Evolutionary conservation across 805 yeast species (phyloP).

Genomic region (Kuraishia piskuri): DNA sequence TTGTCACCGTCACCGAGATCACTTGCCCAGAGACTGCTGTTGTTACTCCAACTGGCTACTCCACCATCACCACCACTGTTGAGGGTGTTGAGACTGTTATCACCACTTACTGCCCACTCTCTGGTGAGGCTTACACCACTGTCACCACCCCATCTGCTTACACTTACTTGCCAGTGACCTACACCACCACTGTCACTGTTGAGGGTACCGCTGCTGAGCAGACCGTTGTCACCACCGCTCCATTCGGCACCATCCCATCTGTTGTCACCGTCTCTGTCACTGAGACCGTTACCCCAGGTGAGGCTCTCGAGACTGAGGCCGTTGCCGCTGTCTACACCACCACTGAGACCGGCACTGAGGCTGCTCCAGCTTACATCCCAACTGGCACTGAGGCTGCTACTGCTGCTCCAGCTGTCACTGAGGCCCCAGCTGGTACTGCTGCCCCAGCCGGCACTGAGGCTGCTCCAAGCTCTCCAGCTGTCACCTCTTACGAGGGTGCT

Average conservation of each 20-base stretch:
- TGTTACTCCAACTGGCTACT: constrained; percentile 5
- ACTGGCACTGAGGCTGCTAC: constrained; percentile 16
- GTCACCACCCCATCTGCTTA: constrained; percentile 17
- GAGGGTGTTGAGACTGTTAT: constrained; percentile 10
- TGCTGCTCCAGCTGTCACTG: constrained; percentile 5
- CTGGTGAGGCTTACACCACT: constrained; percentile 17
- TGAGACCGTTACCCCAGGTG: constrained; percentile 1
- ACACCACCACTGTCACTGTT: constrained; percentile 7
- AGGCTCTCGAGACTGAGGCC: background rate
- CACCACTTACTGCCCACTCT: constrained; percentile 19
- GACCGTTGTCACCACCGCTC: constrained; percentile 2
- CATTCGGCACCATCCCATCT: constrained; percentile 4
- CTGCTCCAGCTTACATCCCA: constrained; percentile 12
- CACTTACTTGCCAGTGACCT: constrained; percentile 26
- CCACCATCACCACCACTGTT: constrained; percentile 13
- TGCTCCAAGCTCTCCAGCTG: constrained; percentile 7
- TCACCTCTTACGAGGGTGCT: constrained; percentile 12
- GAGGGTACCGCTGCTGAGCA: background rate
- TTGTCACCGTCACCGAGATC: background rate
- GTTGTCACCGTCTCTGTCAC: background rate
- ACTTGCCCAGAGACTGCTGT: constrained; percentile 1
- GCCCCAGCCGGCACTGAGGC: constrained; percentile 11
- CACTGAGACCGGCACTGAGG: constrained; percentile 23
- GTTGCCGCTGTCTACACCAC: constrained; percentile 19
- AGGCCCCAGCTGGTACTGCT: constrained; percentile 5